phyloP scores from a whole-genome alignment of 2,329 filamentous ascomycete species.

The Sporothrix protearum region DNA sequence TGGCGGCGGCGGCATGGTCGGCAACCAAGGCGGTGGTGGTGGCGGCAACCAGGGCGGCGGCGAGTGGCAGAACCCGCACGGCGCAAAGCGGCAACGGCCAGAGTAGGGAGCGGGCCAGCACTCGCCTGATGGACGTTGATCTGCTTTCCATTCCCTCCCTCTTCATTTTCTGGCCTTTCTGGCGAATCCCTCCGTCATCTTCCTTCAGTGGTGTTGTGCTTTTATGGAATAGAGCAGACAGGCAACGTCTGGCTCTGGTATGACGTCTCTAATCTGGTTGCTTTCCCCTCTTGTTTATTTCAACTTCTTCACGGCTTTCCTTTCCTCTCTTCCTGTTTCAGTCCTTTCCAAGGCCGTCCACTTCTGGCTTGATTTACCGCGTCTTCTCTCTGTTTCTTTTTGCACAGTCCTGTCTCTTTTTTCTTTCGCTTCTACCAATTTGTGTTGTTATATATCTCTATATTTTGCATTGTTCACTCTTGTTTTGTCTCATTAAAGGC shows the following conservation, averaged over 20 bases:
- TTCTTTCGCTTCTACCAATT: slow-evolving; percentile 12
- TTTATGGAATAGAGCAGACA: background rate
- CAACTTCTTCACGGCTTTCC: background rate
- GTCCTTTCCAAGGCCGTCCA: no score
- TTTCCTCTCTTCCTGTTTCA: background rate
- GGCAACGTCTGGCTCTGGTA: background rate
- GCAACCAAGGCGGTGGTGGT: slow-evolving; percentile 26
- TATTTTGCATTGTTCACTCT: background rate
- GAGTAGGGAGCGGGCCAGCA: slow-evolving; percentile 35
- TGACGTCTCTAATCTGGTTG: background rate
- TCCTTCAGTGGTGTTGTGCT: background rate
- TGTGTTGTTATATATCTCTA: slow-evolving; percentile 17
- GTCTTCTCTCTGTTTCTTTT: background rate
- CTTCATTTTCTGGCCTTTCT: background rate
- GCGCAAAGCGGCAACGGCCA: slow-evolving; percentile 72
- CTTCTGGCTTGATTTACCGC: no score
- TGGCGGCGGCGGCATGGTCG: slow-evolving; percentile 37
- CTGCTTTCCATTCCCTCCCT: no score
- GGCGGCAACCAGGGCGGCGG: slow-evolving; percentile 49
- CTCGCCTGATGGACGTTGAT: no score
- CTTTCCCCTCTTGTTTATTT: background rate
- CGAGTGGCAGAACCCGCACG: slow-evolving; percentile 76
- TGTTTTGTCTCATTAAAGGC: background rate
- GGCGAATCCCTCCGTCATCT: background rate
- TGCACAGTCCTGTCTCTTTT: no score